Conservation (phyloP, 169 alveolate species). For the Cryptosporidium parvum region DNA sequence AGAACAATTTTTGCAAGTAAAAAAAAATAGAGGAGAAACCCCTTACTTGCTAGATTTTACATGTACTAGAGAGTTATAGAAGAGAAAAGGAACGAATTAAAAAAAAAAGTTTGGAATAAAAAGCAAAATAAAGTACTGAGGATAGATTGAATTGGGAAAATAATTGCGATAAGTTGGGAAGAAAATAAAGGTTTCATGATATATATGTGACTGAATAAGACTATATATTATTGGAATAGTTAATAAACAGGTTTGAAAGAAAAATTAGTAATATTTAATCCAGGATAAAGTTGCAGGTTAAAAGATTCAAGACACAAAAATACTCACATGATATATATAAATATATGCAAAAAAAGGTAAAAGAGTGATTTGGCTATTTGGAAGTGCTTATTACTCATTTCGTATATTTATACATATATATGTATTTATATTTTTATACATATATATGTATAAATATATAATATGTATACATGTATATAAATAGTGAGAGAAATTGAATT, state of each 20-base stretch:
- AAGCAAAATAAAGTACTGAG: not conserved
- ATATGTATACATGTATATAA: not conserved
- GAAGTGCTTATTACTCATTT: not conserved
- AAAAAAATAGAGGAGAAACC: not conserved
- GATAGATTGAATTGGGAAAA: not conserved
- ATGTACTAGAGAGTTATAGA: not conserved
- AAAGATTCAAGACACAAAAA: not conserved
- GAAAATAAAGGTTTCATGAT: too few species aligned
- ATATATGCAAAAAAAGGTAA: not conserved
- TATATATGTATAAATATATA: too few species aligned
- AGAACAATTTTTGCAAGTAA: not conserved
- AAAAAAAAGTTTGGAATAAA: too few species aligned
- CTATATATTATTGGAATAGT: not conserved
- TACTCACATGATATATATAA: not conserved
- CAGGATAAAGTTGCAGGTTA: not conserved
- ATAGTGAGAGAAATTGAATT: not conserved
- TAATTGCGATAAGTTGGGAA: not conserved
- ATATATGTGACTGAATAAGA: not conserved
- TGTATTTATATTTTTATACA: too few species aligned
- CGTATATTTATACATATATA: too few species aligned
- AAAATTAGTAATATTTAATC: not conserved
- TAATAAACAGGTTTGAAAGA: not conserved
- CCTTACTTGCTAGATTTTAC: conserved; percentile 16
- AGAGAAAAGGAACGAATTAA: not conserved
- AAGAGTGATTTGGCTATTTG: not conserved